Base-by-base conservation (phyloP, 2,329 filamentous ascomycete genomes). In the Boeremia lycopersici region DNA sequence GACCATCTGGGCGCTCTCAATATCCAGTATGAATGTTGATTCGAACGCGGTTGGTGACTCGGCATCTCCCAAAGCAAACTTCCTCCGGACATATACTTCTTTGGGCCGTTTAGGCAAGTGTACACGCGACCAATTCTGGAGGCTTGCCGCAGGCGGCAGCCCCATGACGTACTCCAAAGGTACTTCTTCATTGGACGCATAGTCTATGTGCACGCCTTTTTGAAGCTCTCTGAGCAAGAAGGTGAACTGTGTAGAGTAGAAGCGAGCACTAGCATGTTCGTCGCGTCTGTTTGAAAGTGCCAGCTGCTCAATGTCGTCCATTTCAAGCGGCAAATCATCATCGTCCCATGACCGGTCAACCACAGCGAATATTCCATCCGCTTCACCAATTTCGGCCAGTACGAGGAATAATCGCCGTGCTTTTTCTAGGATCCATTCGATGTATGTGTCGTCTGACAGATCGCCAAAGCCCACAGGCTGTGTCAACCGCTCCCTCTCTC, bases 341-440 rank as follows among this genome's bases (percentile, higher is more conserved):
- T 93, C 89, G 62, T 89, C 87, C 88, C 88, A 91, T 19, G 86
- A 88, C 67, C 89, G 86, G 73, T 92, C 89, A 53, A 91, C 85
- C 47, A 90, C 80, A 36, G 84, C 84, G 66, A 92, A 92, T 56
- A 92, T 91, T 70, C 89, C 87, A 63, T 89, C 87, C 0, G 89
- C 84, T 10, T 89, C 81, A 29, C 86, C 86, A 23, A 91, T 77
- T 64, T 91, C 88, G 48, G 86, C 80, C 25, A 92, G 78, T 34
- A 90, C 86, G 41, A 93, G 78, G 66, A 91, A 92, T 34, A 91
- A 79, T 41, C 86, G 82, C 66, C 86, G 87, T 6, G 87, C 86
- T 63, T 87, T 87, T 50, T 84, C 78, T 41, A 89, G 77, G 53
- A 92, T 90, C 87, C 89, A 91, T 69, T 91, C 88, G 79, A 89